A percentile compares a stretch with the other conserved stretches of the same genome.
phyloP scores from a whole-genome alignment of 495 filamentous ascomycete genomes.

The Bryoglossum gracile region DNA sequence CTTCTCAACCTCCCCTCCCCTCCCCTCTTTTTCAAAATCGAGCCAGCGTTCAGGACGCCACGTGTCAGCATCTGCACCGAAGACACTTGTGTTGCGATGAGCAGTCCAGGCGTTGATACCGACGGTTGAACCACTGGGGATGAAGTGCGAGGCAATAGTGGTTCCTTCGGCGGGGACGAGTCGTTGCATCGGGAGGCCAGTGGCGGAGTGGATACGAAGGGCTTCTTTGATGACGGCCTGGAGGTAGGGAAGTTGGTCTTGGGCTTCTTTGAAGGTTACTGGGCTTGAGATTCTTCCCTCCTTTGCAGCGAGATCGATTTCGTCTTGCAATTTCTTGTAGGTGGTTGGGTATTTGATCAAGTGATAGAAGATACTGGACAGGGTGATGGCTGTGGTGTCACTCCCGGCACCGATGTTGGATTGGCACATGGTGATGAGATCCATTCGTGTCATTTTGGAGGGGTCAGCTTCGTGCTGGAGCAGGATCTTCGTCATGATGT shows the following conservation, averaged over 20 bases:
- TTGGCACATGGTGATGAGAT: slow-evolving; percentile 41
- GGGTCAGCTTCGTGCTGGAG: slow-evolving; percentile 40
- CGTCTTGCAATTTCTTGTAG: slow-evolving; percentile 34
- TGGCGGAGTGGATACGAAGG: slow-evolving; percentile 50
- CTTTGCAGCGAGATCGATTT: slow-evolving; percentile 35
- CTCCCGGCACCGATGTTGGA: slow-evolving; percentile 49
- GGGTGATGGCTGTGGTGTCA: slow-evolving; percentile 48
- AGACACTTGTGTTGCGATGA: slow-evolving; percentile 41
- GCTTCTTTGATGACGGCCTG: slow-evolving; percentile 59
- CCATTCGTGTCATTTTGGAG: slow-evolving; percentile 40
- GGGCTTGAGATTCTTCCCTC: slow-evolving; percentile 21
- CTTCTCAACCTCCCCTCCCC: slow-evolving; percentile 30
- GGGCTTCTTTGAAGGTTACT: slow-evolving; percentile 42
- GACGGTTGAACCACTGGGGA: slow-evolving; percentile 46
- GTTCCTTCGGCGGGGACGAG: slow-evolving; percentile 48
- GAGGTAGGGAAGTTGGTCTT: slow-evolving; percentile 53
- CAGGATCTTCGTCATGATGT: slow-evolving; percentile 40
- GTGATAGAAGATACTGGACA: slow-evolving; percentile 44
- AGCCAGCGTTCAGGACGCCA: slow-evolving; percentile 49
- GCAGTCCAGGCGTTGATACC: slow-evolving; percentile 49
- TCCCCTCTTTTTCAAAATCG: slow-evolving; percentile 23
- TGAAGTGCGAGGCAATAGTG: slow-evolving; percentile 41
- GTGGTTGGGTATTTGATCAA: slow-evolving; percentile 35
- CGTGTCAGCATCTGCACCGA: slow-evolving; percentile 33
- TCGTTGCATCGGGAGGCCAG: slow-evolving; percentile 46